Evolutionary conservation across 2,329 filamentous ascomycete genomes (phyloP).

Genomic region (Fusarium sp.): DNA sequence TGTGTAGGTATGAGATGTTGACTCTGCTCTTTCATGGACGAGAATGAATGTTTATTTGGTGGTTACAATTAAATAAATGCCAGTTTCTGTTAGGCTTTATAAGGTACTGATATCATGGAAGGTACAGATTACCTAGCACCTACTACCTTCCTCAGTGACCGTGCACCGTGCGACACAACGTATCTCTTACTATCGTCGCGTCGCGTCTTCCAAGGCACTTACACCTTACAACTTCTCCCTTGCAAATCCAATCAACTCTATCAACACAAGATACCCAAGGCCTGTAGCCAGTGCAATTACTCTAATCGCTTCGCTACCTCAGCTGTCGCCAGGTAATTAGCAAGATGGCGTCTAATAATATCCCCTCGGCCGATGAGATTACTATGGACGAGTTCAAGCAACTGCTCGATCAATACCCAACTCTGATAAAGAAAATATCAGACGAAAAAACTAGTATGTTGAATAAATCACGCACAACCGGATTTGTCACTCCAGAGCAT

Average conservation of each 20-base stretch:
- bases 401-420: conserved; percentile 53
- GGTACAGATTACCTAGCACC: too few species aligned
- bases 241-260: background rate
- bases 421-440: conserved; percentile 58
- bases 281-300: fast-evolving
- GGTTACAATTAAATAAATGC: background rate
- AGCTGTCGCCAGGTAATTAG: background rate
- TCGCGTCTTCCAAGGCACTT: conserved; percentile 25
- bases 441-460: conserved; percentile 57
- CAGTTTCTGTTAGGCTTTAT: too few species aligned
- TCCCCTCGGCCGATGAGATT: conserved; percentile 40
- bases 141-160: background rate
- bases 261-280: background rate
- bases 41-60: background rate
- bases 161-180: conserved; percentile 19
- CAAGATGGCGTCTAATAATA: conserved; percentile 33
- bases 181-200: conserved; percentile 6
- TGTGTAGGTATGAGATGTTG: background rate
- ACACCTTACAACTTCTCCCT: conserved; percentile 10
- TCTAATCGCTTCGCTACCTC: background rate
- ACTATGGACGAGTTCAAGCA: conserved; percentile 50
- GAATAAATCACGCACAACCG: conserved; percentile 1
- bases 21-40: background rate
- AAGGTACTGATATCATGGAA: background rate
- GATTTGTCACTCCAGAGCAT: background rate